phyloP scores from a whole-genome alignment of 1,284 basidiomycete genomes.

The Heterobasidion occidentale region DNA sequence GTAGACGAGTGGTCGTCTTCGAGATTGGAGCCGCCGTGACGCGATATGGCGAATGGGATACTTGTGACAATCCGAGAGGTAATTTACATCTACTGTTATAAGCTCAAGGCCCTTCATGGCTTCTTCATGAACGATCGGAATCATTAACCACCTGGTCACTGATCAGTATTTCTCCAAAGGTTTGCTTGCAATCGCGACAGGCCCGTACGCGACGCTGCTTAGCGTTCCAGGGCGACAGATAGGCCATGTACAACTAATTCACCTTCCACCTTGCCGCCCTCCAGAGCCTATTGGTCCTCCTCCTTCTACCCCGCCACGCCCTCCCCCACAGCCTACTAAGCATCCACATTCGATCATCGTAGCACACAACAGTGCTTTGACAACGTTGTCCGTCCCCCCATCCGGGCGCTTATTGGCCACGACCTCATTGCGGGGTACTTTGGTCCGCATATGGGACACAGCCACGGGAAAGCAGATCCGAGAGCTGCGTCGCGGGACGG shows the following conservation, averaged over 20 bases:
- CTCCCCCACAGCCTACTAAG: constrained; percentile 49
- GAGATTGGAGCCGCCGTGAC: constrained; percentile 54
- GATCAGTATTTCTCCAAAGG: constrained; percentile 38
- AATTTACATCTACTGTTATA: constrained; percentile 15
- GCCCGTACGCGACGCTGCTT: constrained; percentile 70
- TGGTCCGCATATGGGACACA: constrained; percentile 87
- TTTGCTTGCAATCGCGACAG: constrained; percentile 76
- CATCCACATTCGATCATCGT: constrained; percentile 77
- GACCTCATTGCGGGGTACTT: constrained; percentile 78
- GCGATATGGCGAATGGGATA: constrained; percentile 81
- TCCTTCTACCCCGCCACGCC: constrained; percentile 34
- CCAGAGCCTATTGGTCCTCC: constrained; percentile 43
- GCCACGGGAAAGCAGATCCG: constrained; percentile 66
- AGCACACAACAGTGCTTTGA: constrained; percentile 78
- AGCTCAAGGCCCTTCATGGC: not conserved
- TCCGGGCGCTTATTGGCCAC: constrained; percentile 82
- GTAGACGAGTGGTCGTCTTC: constrained; percentile 75
- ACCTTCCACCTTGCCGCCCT: constrained; percentile 72
- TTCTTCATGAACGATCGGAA: not conserved
- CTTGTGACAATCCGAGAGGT: constrained; percentile 85
- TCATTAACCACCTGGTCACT: not conserved
- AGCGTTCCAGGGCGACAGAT: constrained; percentile 84
- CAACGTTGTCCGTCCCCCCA: constrained; percentile 69
- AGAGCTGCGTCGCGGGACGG: constrained; percentile 83
- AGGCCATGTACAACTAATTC: constrained; percentile 87